These are phyloP conservation scores for Termitomyces sp. DNA, from an alignment of 768 basidiomycete genomes.

Conservation along the genomic window DNA sequence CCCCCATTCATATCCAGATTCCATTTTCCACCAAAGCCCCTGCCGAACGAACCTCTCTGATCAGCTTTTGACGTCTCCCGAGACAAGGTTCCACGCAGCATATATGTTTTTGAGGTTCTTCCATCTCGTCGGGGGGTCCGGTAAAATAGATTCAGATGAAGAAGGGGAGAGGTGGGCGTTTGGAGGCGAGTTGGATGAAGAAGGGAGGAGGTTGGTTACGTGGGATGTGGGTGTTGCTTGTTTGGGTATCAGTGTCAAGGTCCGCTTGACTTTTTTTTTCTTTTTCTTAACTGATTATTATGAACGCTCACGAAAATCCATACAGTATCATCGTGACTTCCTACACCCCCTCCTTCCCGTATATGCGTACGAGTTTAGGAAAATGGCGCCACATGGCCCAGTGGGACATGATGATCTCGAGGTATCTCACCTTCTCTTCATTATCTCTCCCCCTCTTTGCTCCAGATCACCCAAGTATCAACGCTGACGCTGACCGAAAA, in stretches of 20 bases:
- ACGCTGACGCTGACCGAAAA: not conserved
- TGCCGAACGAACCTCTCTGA: conserved; percentile 38
- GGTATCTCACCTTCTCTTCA: conserved; percentile 25
- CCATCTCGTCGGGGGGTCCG: conserved; percentile 26
- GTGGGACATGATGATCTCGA: conserved; percentile 50
- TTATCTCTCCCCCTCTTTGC: not conserved
- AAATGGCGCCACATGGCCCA: conserved; percentile 35
- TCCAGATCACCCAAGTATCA: no score
- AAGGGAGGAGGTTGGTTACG: conserved; percentile 32
- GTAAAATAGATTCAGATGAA: not conserved
- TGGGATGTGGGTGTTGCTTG: conserved; percentile 63
- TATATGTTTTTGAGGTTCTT: conserved; percentile 60
- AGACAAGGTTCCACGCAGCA: conserved; percentile 65
- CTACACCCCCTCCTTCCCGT: conserved; percentile 53
- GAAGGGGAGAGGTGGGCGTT: not conserved
- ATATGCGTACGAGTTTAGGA: conserved; percentile 45
- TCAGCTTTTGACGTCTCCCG: conserved; percentile 48
- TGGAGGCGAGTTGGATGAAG: conserved; percentile 11
- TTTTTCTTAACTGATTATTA: not conserved
- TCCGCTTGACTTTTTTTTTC: conserved; percentile 14
- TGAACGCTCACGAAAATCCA: not conserved
- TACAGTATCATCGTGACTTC: conserved; percentile 62
- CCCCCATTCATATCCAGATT: not conserved
- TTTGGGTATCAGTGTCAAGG: conserved; percentile 62
- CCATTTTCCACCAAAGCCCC: conserved; percentile 3